Conservation (phyloP, 305 asterid genomes). For the Solanum chacoense region DNA sequence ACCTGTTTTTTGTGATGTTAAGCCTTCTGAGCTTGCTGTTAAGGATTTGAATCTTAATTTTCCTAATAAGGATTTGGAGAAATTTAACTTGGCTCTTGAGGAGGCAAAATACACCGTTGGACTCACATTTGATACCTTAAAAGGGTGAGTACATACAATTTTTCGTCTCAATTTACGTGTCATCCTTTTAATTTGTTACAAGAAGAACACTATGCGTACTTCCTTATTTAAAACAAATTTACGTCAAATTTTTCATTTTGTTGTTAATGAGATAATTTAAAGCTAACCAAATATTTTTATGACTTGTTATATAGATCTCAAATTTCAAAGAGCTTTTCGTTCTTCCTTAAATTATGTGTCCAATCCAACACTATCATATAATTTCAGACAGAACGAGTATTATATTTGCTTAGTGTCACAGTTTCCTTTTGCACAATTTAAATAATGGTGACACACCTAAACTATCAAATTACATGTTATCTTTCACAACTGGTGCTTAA, state of each 20-base stretch:
- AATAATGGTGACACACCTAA: background rate
- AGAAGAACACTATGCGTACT: background rate
- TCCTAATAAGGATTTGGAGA: constrained; percentile 21
- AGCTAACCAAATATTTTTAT: background rate
- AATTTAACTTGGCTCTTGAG: constrained; percentile 44
- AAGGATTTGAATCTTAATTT: constrained; percentile 25
- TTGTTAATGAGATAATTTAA: background rate
- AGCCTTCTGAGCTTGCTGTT: constrained; percentile 62
- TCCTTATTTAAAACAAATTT: background rate
- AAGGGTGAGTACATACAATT: constrained; percentile 27
- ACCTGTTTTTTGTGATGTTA: constrained; percentile 55
- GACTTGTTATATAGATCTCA: background rate
- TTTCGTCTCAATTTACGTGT: background rate
- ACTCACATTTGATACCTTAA: constrained; percentile 51
- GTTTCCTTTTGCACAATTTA: background rate
- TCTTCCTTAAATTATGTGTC: background rate
- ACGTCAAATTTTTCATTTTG: background rate
- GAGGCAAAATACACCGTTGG: constrained; percentile 75
- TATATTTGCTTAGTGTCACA: background rate
- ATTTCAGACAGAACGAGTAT: background rate
- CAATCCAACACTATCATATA: background rate
- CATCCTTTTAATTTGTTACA: background rate
- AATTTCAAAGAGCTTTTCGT: background rate
- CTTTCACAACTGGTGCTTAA: background rate
- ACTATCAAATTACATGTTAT: background rate